Evolutionary conservation across 2,329 filamentous ascomycete species (phyloP), one percentile per base, ranked within the genome.

Genomic region (Claviceps monticola): DNA sequence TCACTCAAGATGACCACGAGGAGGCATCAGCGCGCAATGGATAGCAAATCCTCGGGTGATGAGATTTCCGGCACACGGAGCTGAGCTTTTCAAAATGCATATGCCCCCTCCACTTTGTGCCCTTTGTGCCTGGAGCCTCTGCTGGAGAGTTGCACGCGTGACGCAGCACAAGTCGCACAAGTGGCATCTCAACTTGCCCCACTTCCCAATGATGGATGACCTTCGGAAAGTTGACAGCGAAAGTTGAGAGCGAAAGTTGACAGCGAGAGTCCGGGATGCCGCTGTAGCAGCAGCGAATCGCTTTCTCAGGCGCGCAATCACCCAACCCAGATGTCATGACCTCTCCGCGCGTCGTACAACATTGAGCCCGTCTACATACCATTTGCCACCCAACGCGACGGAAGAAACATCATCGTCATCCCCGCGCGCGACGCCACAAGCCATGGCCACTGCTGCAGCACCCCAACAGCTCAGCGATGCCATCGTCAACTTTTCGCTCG

Each of bases 401-500:
- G n/a, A 36, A 8, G 5, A 49, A 29, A 11, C 13, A 36, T 16
- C 13, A 21, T 34, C 41, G 41, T 7, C 43, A 14, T 26, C 2
- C 21, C 8, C 39, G n/a, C 29, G 29, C 29, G 39, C 48, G 29
- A 34, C 42, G 16, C 14, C 7, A 29, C 23, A 21, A 50, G 51
- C 51, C 58, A 66, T 72, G 67, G 59, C 65, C 52, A 48, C 63
- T 14, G 51, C 59, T 7, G 55, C 60, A 17, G 64, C 63, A 3
- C 26, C 66, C 5, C 57, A 61, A 49, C 60, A 62, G 53, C 61
- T 73, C 4, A 67, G 68, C 58, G 60, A 70, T 46, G 69, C 68
- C 29, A 63, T 73, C 23, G 61, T 72, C 9, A 59, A 62, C 5
- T 73, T 73, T 56, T 61, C 68, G 2, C 58, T 70, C 16, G 64